phyloP scores from a whole-genome alignment of 768 basidiomycete genomes.

The Cystofilobasidium capitatum region DNA sequence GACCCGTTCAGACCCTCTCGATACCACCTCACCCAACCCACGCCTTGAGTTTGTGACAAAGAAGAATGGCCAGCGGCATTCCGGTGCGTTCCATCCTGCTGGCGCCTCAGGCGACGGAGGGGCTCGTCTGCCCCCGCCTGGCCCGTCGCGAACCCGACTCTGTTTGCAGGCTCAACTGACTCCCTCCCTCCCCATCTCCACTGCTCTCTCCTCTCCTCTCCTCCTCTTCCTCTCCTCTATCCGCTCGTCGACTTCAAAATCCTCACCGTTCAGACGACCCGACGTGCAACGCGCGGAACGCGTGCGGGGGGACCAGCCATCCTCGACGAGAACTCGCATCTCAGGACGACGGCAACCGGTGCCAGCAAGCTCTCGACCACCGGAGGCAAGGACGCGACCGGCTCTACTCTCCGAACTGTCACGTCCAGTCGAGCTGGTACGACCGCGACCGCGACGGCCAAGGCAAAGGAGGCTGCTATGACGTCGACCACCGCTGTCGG shows the following conservation, averaged over 20 bases:
- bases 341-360: neutral
- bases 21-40: neutral
- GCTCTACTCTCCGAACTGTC: conserved; percentile 1
- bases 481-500: conserved; percentile 7
- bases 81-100: conserved; percentile 14
- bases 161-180: neutral
- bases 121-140: neutral
- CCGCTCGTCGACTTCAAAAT: neutral
- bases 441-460: neutral
- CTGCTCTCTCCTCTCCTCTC: neutral
- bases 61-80: conserved; percentile 27
- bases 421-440: neutral
- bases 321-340: conserved; percentile 20
- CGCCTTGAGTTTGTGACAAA: neutral
- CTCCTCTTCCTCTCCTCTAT: neutral
- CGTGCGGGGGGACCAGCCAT: conserved; percentile 15
- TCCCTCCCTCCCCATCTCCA: neutral
- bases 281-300: conserved; percentile 24
- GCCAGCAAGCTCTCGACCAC: neutral
- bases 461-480: conserved; percentile 10
- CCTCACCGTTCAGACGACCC: conserved; percentile 7
- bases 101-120: neutral
- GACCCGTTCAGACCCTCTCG: neutral
- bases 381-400: neutral
- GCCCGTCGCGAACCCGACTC: neutral